A percentile compares a stretch with the other conserved stretches of the same genome.
These are phyloP conservation scores for Jackrogersella multiformis DNA, from an alignment of 495 filamentous ascomycete genomes.

Conservation along the genomic window DNA sequence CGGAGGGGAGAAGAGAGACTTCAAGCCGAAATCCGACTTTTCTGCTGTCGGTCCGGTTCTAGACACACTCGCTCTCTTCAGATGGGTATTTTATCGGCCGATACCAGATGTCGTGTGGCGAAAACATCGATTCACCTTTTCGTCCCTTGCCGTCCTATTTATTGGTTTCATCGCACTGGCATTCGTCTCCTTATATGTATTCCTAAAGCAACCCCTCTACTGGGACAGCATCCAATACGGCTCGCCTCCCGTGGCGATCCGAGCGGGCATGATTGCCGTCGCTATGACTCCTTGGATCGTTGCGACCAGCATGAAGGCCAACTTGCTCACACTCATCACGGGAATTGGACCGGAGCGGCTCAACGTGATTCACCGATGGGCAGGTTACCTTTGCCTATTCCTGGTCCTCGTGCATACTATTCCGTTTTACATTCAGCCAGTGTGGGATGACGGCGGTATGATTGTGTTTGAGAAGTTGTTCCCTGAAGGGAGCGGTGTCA, in stretches of 20 bases:
- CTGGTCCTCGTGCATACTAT: conserved; percentile 83
- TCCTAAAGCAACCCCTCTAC: conserved; percentile 84
- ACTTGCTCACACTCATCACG: conserved; percentile 83
- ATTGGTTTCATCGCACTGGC: conserved; percentile 70
- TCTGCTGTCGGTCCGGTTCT: conserved; percentile 77
- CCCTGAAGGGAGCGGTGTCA: conserved; percentile 65
- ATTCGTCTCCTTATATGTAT: conserved; percentile 82
- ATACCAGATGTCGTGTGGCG: conserved; percentile 72
- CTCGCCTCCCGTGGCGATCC: conserved; percentile 88
- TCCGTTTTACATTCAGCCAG: conserved; percentile 88
- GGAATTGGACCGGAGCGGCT: conserved; percentile 92
- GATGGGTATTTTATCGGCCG: conserved; percentile 87
- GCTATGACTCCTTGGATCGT: conserved; percentile 96
- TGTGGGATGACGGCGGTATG: conserved; percentile 80
- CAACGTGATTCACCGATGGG: conserved; percentile 94
- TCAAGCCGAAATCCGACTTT: conserved; percentile 71
- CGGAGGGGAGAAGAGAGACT: conserved; percentile 56
- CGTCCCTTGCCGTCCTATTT: conserved; percentile 73
- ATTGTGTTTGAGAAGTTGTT: conserved; percentile 72
- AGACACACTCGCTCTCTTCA: conserved; percentile 75
- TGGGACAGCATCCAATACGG: conserved; percentile 83
- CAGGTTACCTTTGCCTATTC: conserved; percentile 86
- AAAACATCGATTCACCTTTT: conserved; percentile 74
- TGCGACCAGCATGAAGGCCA: conserved; percentile 89
- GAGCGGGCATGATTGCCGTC: conserved; percentile 91